Evolutionary conservation across 176 grass and related monocot species (phyloP), one percentile per base, ranked within the genome.

Genomic region (Metroxylon sagu): DNA sequence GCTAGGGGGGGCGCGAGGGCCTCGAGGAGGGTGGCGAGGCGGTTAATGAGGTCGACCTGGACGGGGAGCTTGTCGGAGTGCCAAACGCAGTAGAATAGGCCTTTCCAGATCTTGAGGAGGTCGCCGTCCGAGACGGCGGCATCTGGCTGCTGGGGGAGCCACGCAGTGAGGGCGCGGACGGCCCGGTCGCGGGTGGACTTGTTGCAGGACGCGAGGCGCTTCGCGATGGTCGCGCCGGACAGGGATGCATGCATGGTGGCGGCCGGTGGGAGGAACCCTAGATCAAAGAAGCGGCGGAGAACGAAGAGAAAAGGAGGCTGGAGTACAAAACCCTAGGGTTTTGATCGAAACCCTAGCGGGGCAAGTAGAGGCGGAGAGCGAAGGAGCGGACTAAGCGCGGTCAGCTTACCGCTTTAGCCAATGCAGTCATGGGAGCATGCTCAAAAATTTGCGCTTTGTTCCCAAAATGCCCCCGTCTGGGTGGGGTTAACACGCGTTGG

Each of bases 61-160:
- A 79, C 83, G 5, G 76, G 76, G 23, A 84, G 67, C 72, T 82
- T 92, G 66, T 98, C 93, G 26, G 87, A 71, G 79, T 98, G 93
- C 93, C 93, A 92, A 72, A 91, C 85, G 78, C 93, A 92, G 66
- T 84, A 97, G 87, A 97, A 98, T 75, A 98, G 63, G 23, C 87
- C 93, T 81, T 92, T 98, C 93, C 87, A 98, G 75, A 98, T 80
- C 82, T 83, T 92, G 62, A 88, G 68, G 27, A 98, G 84, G 60
- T 86, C 68, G 16, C 59, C 19, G 50, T 69, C 29, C 55, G 87
- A 66, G 52, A 91, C 71, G 50, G 76, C 59, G 16, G 16, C 16
- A 10, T 68, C 29, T 8, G 81, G 31, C 30, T 71, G 54, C 8
- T 67, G 75, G 0, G 77, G 56, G 68, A 82, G 71, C 19, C 71